Percentiles rank a stretch among this genome's conserved stretches.
Conservation (phyloP, 108 stramenopile genomes). For the Cylindrotheca fusiformis region DNA sequence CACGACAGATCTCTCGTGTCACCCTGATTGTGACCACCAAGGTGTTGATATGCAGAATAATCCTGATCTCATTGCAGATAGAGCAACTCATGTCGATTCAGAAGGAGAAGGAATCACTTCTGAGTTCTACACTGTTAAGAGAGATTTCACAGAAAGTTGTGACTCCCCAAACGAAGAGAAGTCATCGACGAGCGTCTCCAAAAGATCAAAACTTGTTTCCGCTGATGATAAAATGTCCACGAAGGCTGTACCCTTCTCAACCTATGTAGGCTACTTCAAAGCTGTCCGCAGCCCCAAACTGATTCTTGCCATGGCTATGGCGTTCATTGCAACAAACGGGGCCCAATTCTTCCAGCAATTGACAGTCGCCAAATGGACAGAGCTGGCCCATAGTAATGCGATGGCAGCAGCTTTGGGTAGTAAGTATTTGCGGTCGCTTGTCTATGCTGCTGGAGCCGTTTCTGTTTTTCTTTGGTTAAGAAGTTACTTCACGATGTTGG, state of each 20-base stretch:
- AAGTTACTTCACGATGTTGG: conserved; percentile 62
- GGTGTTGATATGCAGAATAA: conserved; percentile 11
- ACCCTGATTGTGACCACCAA: conserved; percentile 8
- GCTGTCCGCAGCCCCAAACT: conserved; percentile 66
- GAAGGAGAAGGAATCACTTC: conserved; percentile 4
- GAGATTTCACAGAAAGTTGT: too few relatives aligned
- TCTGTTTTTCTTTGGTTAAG: conserved; percentile 70
- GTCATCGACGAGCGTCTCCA: background rate
- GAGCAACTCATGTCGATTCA: conserved; percentile 23
- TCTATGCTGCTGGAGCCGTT: conserved; percentile 65
- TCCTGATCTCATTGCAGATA: conserved; percentile 45
- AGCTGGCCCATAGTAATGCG: conserved; percentile 42
- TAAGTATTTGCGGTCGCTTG: conserved; percentile 52
- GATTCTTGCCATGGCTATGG: conserved; percentile 47
- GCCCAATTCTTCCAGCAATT: conserved; percentile 84
- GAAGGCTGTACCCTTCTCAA: conserved; percentile 64
- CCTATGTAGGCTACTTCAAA: conserved; percentile 74
- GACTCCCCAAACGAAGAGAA: background rate
- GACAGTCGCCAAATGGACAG: conserved; percentile 76
- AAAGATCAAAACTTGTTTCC: conserved; percentile 35
- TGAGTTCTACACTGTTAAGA: background rate
- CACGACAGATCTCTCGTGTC: conserved; percentile 29
- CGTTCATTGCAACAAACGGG: conserved; percentile 67
- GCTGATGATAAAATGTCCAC: conserved; percentile 77
- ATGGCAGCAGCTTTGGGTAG: conserved; percentile 49